These are phyloP conservation scores for Chrysoporthe puriensis DNA, from an alignment of 2,329 filamentous ascomycete species.

Conservation along the genomic window DNA sequence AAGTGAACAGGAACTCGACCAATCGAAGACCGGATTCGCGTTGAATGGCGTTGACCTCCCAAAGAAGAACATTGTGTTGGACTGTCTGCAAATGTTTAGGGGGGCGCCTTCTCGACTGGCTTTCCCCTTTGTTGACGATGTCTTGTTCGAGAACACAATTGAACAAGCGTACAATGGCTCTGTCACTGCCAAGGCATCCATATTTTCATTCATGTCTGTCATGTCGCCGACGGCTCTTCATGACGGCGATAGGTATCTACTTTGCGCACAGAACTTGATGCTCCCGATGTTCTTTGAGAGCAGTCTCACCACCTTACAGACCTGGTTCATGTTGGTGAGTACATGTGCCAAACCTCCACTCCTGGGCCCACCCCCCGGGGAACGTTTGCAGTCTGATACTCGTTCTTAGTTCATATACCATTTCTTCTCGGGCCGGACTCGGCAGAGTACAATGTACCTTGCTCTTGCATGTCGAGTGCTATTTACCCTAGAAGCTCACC, in stretches of 20 bases:
- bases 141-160: conserved; percentile 51
- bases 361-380: neutral
- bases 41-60: conserved; percentile 39
- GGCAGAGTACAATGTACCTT: conserved; percentile 48
- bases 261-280: conserved; percentile 47
- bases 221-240: conserved; percentile 36
- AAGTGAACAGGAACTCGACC: neutral
- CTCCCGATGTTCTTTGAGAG: conserved; percentile 47
- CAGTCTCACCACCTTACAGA: conserved; percentile 49
- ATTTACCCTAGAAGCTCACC: conserved; percentile 54
- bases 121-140: conserved; percentile 53
- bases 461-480: conserved; percentile 51
- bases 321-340: conserved; percentile 53
- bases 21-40: neutral
- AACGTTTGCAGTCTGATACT: neutral
- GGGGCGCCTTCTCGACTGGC: conserved; percentile 40
- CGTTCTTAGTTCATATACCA: conserved; percentile 45
- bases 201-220: conserved; percentile 53
- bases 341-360: neutral
- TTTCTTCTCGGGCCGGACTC: conserved; percentile 50
- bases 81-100: conserved; percentile 28
- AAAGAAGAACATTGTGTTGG: conserved; percentile 35
- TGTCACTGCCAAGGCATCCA: conserved; percentile 47
- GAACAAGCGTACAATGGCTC: conserved; percentile 31
- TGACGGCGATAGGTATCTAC: conserved; percentile 46